Conservation (phyloP, 148 eudicot genomes). For the Rhododendron ovatum region DNA sequence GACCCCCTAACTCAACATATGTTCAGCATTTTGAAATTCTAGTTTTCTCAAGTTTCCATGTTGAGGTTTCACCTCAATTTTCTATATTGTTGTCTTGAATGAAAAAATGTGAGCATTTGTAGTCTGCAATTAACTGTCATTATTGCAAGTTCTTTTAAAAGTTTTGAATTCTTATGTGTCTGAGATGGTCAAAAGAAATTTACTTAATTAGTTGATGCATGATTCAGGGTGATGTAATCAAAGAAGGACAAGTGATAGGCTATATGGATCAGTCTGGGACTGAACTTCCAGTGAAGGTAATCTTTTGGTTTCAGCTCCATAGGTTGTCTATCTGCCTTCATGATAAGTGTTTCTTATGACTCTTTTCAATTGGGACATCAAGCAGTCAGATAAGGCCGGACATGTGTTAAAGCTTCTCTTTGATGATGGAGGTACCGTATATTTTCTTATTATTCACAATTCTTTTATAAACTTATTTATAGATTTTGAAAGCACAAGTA, state of each 20-base stretch:
- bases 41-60: slow-evolving; percentile 1
- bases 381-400: slow-evolving; percentile 86
- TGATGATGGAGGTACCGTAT: slow-evolving; percentile 61
- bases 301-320: slow-evolving; percentile 12
- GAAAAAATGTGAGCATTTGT: neutral
- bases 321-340: neutral
- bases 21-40: neutral
- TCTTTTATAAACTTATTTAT: neutral
- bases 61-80: neutral
- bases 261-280: slow-evolving; percentile 83
- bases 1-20: neutral
- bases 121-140: neutral
- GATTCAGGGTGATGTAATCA: slow-evolving; percentile 75
- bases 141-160: neutral
- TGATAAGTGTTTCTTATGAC: slow-evolving; percentile 6
- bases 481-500: neutral
- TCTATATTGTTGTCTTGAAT: neutral
- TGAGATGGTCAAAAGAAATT: neutral
- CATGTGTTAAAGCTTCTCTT: slow-evolving; percentile 72
- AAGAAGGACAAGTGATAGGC: slow-evolving; percentile 87
- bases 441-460: neutral
- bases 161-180: neutral
- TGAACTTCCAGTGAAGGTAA: slow-evolving; percentile 77
- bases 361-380: neutral
- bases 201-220: neutral